phyloP scores from a whole-genome alignment of 495 filamentous ascomycete species.

The Xylaria curta region DNA sequence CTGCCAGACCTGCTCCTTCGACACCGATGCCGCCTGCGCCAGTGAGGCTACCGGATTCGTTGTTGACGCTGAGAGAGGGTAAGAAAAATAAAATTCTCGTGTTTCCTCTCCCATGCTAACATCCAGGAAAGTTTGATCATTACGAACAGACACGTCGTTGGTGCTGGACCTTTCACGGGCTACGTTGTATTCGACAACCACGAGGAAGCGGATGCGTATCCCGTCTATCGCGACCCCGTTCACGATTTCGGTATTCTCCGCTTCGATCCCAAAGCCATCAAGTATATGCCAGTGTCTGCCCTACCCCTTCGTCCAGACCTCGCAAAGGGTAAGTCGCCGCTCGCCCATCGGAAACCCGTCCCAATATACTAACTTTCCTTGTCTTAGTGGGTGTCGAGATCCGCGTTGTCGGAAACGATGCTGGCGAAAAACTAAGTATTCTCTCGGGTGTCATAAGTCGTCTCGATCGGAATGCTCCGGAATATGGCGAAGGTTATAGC shows the following conservation, averaged over 20 bases:
- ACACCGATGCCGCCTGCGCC: constrained; percentile 90
- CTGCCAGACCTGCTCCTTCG: constrained; percentile 97
- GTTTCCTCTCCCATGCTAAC: constrained; percentile 47
- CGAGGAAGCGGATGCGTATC: constrained; percentile 93
- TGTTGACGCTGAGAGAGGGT: constrained; percentile 93
- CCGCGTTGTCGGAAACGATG: constrained; percentile 97
- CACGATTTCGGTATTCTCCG: constrained; percentile 98
- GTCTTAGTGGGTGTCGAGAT: constrained; percentile 85
- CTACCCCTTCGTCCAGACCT: constrained; percentile 86
- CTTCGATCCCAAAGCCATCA: constrained; percentile 93
- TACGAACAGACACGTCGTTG: constrained; percentile 94
- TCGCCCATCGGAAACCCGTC: neutral
- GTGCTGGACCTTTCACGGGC: constrained; percentile 95
- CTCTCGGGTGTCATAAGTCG: constrained; percentile 96
- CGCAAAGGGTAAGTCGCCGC: constrained; percentile 58
- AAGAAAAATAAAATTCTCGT: constrained; percentile 36
- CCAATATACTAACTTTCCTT: constrained; percentile 5
- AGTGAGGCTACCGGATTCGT: constrained; percentile 98
- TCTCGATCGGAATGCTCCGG: constrained; percentile 93
- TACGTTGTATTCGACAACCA: constrained; percentile 99
- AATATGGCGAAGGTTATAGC: constrained; percentile 98
- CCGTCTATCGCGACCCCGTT: constrained; percentile 98
- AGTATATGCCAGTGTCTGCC: constrained; percentile 88
- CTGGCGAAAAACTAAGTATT: constrained; percentile 98
- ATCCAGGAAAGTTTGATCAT: constrained; percentile 56